Evolutionary conservation across 2,329 filamentous ascomycete genomes (phyloP), one percentile per base, ranked within the genome.

Genomic region (Allantophomopsis lycopodina): DNA sequence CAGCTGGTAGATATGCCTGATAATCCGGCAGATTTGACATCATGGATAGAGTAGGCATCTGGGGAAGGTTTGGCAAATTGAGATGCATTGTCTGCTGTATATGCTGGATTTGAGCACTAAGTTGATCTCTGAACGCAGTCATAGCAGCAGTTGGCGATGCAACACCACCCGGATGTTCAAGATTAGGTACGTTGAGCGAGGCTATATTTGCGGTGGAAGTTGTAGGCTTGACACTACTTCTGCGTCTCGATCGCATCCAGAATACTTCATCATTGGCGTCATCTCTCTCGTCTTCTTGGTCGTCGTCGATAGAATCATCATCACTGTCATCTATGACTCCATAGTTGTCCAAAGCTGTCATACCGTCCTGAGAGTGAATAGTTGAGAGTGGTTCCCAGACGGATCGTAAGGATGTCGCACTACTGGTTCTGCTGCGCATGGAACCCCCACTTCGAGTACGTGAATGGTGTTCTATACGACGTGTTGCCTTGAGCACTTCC

Each of bases 31-130:
- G 60, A 44, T 71, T 62, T 1, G 75, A 71, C 62, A 82, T 76
- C 31, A 69, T 68, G n/a, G 61, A 67, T 23, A 78, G 58, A 20
- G 63, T 58, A 32, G 52, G 51, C 31, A 55, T 46, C 17, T 76
- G 73, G 13, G 75, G 69, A 23, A 80, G 59, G 42, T 79, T 80
- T 37, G 79, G 79, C 49, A 84, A 65, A 35, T 54, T 57, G 15
- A 52, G 77, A 71, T 56, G 77, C 68, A 63, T 85, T 70, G 69
- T 75, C 54, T 85, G 78, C 53, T 87, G 84, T 50, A 88, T 69
- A 42, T 87, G 78, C 41, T 88, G 79, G 36, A 88, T 68, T 52
- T 87, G 83, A 14, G 78, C 70, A 18, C 78, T 69, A 15, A 89
- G 60, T 42, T 88, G 81, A 40, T 87, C 81, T 50, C 79, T 76